phyloP scores from a whole-genome alignment of 352 stramenopile genomes.

The Nothophytophthora sp. region DNA sequence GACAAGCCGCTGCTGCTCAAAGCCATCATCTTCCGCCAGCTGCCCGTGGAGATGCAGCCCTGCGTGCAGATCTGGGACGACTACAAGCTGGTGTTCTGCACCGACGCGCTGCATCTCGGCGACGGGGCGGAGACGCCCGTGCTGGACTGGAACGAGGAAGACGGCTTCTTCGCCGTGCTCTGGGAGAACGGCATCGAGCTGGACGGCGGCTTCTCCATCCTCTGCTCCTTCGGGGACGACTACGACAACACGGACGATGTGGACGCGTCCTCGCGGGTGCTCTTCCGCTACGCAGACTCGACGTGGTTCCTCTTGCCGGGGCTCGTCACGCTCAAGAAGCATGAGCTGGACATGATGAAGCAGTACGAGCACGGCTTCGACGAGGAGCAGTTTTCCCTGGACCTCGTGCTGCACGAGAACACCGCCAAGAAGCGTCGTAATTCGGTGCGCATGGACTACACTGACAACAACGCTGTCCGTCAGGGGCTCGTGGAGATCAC shows the following conservation, averaged over 20 bases:
- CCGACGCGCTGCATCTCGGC: constrained; percentile 24
- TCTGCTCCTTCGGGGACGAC: constrained; percentile 83
- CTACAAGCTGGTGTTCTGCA: constrained; percentile 71
- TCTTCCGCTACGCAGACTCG: constrained; percentile 82
- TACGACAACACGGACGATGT: constrained; percentile 60
- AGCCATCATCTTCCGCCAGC: constrained; percentile 67
- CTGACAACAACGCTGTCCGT: constrained; percentile 60
- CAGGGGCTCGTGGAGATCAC: constrained; percentile 82
- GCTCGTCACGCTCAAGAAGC: constrained; percentile 73
- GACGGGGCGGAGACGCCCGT: constrained; percentile 36
- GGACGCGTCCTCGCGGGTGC: constrained; percentile 65
- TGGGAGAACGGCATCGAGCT: constrained; percentile 80
- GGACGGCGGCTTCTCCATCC: constrained; percentile 80
- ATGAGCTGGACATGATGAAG: constrained; percentile 82
- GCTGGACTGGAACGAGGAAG: constrained; percentile 79
- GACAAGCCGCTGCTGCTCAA: constrained; percentile 75
- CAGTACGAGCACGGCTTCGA: constrained; percentile 86
- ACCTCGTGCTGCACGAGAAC: constrained; percentile 74
- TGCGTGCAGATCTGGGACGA: constrained; percentile 88
- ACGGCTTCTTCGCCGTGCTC: constrained; percentile 77
- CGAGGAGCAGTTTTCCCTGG: constrained; percentile 77
- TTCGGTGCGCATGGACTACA: constrained; percentile 61
- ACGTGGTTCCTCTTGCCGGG: constrained; percentile 75
- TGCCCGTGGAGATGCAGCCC: constrained; percentile 74
- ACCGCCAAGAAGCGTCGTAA: constrained; percentile 36